Conservation (phyloP, 2,329 filamentous ascomycete genomes). For the Spiromastix sp. region DNA sequence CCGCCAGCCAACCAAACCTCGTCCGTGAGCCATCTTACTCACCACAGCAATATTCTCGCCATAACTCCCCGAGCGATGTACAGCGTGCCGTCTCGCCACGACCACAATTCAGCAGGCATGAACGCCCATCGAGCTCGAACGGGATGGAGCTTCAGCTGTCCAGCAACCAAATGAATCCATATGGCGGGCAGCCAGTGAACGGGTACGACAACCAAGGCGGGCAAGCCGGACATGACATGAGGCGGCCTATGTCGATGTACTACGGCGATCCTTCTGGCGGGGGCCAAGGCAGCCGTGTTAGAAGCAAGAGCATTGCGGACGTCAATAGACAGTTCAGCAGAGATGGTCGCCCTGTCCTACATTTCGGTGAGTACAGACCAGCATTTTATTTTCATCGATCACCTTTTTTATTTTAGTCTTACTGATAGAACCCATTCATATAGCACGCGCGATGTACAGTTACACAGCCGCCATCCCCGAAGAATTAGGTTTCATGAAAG, state of each 20-base stretch:
- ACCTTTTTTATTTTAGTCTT: slow-evolving; percentile 3
- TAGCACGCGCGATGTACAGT: slow-evolving; percentile 87
- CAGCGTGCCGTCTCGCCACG: slow-evolving; percentile 42
- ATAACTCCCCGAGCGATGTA: slow-evolving; percentile 26
- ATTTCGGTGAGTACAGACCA: slow-evolving; percentile 86
- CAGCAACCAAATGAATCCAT: slow-evolving; percentile 43
- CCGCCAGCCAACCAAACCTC: slow-evolving; percentile 17
- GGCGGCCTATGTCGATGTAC: slow-evolving; percentile 40
- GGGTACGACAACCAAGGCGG: slow-evolving; percentile 20
- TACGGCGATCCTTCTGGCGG: slow-evolving; percentile 32
- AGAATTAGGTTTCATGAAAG: slow-evolving; percentile 85
- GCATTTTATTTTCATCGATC: slow-evolving; percentile 4
- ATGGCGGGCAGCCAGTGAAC: slow-evolving; percentile 35
- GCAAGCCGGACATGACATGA: slow-evolving; percentile 41
- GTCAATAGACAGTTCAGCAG: slow-evolving; percentile 61
- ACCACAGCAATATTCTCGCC: slow-evolving; percentile 30
- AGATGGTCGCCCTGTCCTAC: slow-evolving; percentile 78
- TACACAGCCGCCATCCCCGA: slow-evolving; percentile 93
- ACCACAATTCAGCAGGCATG: slow-evolving; percentile 40
- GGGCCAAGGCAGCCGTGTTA: slow-evolving; percentile 34
- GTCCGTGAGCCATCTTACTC: slow-evolving; percentile 32
- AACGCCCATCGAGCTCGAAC: slow-evolving; percentile 38
- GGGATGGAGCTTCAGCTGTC: slow-evolving; percentile 62
- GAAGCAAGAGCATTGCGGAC: slow-evolving; percentile 73
- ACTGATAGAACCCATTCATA: slow-evolving; percentile 15